These are phyloP conservation scores for Lumnitzera littorea DNA, from an alignment of 345 rosid genomes.

Conservation along the genomic window DNA sequence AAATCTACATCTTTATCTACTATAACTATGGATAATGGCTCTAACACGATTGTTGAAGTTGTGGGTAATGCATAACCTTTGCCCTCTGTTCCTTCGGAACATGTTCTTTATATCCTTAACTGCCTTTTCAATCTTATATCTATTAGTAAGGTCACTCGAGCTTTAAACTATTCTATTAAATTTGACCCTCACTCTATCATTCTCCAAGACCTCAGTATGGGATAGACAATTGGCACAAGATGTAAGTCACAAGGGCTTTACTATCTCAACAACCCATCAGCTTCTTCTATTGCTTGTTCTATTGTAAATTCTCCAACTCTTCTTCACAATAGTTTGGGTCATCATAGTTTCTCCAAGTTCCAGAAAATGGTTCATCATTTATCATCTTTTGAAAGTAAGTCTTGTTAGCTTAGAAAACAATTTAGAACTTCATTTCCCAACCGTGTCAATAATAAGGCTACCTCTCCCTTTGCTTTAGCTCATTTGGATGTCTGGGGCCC, in stretches of 20 bases:
- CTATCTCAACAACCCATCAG: not conserved
- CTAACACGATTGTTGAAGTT: no score
- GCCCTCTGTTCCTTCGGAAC: no score
- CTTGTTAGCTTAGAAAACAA: no score
- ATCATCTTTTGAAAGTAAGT: not conserved
- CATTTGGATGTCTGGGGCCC: no score
- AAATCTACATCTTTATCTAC: no score
- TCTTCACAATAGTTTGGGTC: not conserved
- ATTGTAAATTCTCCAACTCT: not conserved
- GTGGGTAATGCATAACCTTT: no score
- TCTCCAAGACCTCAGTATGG: not conserved
- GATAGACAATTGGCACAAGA: not conserved
- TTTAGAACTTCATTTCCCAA: no score
- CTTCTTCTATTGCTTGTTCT: not conserved
- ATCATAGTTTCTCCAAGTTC: not conserved
- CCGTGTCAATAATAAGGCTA: no score
- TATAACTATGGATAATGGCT: no score
- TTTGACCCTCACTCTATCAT: not conserved
- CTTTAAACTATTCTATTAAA: not conserved
- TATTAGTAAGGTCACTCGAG: not conserved
- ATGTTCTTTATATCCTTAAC: not conserved
- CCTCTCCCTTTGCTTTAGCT: no score
- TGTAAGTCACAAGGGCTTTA: not conserved
- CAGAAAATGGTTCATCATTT: not conserved
- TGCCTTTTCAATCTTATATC: not conserved